Evolutionary conservation across 2,329 filamentous ascomycete species (phyloP), one percentile per base, ranked within the genome.

Genomic region (Microcera coccophila): DNA sequence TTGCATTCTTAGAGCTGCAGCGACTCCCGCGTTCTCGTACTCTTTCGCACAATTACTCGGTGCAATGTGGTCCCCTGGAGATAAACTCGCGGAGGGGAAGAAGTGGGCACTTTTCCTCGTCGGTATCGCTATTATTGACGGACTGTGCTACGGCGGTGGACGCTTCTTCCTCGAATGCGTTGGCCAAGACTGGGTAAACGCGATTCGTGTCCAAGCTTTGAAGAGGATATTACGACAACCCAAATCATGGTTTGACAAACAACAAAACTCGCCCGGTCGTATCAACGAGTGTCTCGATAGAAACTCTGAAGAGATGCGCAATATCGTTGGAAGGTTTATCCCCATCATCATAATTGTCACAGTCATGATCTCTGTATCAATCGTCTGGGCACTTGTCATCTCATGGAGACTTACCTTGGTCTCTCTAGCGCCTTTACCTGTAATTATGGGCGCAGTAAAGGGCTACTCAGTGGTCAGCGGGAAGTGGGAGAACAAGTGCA

Each of bases 221-320:
- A 73, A 72, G 37, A 75, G 78, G 2, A 81, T 95, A 14, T 71
- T 97, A 1, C 73, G 77, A 29, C 91, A 96, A 58, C 85, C 87
- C 1, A 82, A 78, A 47, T 66, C 76, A 4, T 97, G 90, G 84
- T 95, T 95, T 54, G 83, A 89, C 49, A 70, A 75, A 38, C 73
- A 84, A 2, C 71, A 73, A 24, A 86, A 93, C 61, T 79, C 76
- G 0, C 69, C 84, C 0, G 71, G 73, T 1, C 72, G 74, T 2
- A 73, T 97, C 32, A 81, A 75, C 1, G 82, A 87, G 47, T 84
- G 78, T 34, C 74, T 97, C 0, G 88, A 95, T 56, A 78, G 85
- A 14, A 87, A 88, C 55, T 86, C 85, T 0, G 90, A 97, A 61
- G 89, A 95, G 60, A 90, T 93, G 79, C 79, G 87, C 8, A 90